phyloP scores from a whole-genome alignment of 75 land plant species.

The Ceratopteris richardii region DNA sequence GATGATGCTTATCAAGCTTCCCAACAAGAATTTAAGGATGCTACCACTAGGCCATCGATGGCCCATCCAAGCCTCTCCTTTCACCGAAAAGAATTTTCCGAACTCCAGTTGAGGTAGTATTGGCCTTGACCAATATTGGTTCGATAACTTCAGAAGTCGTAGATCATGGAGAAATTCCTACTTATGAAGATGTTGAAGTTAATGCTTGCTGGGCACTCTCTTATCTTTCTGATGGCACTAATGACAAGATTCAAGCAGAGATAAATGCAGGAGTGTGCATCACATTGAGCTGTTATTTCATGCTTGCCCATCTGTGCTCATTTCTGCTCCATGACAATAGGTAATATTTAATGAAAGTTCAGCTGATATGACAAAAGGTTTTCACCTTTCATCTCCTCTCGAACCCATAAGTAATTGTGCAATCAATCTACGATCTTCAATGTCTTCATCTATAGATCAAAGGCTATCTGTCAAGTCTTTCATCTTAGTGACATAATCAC shows the following conservation, averaged over 20 bases:
- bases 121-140: constrained; percentile 86
- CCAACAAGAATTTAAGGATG: no score
- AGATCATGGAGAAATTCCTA: constrained; percentile 78
- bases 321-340: constrained; percentile 41
- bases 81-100: constrained; percentile 42
- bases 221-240: constrained; percentile 76
- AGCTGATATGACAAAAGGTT: no score
- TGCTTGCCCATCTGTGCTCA: constrained; percentile 50
- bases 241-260: constrained; percentile 72
- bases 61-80: no score
- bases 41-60: no score
- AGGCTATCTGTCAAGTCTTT: no score
- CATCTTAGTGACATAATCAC: no score
- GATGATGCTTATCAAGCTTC: no score
- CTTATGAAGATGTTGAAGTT: constrained; percentile 53
- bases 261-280: constrained; percentile 61
- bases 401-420: no score
- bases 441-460: no score
- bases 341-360: no score
- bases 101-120: constrained; percentile 94
- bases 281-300: constrained; percentile 31
- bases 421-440: no score
- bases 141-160: constrained; percentile 93
- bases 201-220: constrained; percentile 58
- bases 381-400: no score